Evolutionary conservation across 139 green algal species (phyloP), one percentile per base, ranked within the genome.

Genomic region (Chlamydomonas sphaeroides): DNA sequence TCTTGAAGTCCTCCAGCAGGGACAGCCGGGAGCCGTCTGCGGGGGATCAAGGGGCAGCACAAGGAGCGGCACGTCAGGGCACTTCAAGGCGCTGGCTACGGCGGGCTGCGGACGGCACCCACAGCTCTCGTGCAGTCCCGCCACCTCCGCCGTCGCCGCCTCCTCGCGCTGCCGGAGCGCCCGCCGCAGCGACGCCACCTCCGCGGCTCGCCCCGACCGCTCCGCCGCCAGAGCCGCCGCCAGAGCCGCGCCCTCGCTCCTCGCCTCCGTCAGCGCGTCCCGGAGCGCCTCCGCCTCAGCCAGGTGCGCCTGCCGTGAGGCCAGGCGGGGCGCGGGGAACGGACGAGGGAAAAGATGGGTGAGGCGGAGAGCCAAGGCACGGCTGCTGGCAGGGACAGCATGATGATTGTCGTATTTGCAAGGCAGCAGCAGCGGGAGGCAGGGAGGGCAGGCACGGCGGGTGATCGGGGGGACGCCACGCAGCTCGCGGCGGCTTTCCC

Each of bases 1-100:
- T 80, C 73, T 80, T 80, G 59, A 80, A 80, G 59, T 80, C 73
- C 56, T 80, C 73, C 61, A 80, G 30, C 28, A 70, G 39, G 6
- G 73, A 39, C 39, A 80, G 59, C 28, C 57, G 73, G 11, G 53
- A 41, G 41, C 73, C 73, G 57, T 79, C 72, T 79, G 69, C 10
- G 32, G 68, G 42, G 5, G n/a, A n/a, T n/a, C n/a, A n/a, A n/a
- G n/a, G n/a, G n/a, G n/a, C n/a, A n/a, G n/a, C n/a, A n/a, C n/a
- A n/a, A n/a, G n/a, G n/a, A n/a, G n/a, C n/a, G n/a, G n/a, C n/a
- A n/a, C n/a, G n/a, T n/a, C n/a, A n/a, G n/a, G n/a, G 18, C 23
- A 35, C 32, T 35, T 10, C 30, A 10, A 67, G n/a, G 61, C 30
- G 8, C 30, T 38, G 30, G 18, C 5, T 39, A 39, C 57, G 57